These are phyloP conservation scores for Aspergillus saccharolyticus DNA, from an alignment of 495 filamentous ascomycete genomes.

Conservation along the genomic window DNA sequence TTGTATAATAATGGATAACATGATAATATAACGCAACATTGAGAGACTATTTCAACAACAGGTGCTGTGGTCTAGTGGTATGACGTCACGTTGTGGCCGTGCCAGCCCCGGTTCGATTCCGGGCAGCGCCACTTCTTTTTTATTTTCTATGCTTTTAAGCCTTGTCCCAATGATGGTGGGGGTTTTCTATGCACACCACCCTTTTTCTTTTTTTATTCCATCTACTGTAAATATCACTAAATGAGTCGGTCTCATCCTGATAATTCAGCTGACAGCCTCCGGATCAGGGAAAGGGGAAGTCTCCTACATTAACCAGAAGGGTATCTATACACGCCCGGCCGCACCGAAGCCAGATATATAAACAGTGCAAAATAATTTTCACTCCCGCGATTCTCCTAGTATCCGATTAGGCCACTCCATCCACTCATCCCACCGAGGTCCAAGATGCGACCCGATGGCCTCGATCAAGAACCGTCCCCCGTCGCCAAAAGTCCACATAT, in stretches of 20 bases:
- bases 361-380: neutral
- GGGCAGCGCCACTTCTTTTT: slow-evolving; percentile 8
- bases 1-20: too few relatives aligned
- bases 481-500: slow-evolving; percentile 33
- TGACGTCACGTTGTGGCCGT: slow-evolving; percentile 11
- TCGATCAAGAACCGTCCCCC: slow-evolving; percentile 13
- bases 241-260: too few relatives aligned
- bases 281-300: too few relatives aligned
- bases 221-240: too few relatives aligned
- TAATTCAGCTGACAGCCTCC: too few relatives aligned
- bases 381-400: neutral
- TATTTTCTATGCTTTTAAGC: neutral
- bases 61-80: slow-evolving; percentile 14
- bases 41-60: neutral
- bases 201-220: neutral
- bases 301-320: too few relatives aligned
- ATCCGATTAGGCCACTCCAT: slow-evolving; percentile 12
- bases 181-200: too few relatives aligned
- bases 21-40: neutral
- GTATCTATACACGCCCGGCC: neutral
- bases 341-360: neutral
- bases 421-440: slow-evolving; percentile 11
- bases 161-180: too few relatives aligned
- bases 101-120: slow-evolving; percentile 11
- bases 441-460: slow-evolving; percentile 5